Percentiles rank a stretch among this genome's conserved stretches.
Conservation (phyloP, 192 early-diverging fungal species). For the Obelidium mucronatum region DNA sequence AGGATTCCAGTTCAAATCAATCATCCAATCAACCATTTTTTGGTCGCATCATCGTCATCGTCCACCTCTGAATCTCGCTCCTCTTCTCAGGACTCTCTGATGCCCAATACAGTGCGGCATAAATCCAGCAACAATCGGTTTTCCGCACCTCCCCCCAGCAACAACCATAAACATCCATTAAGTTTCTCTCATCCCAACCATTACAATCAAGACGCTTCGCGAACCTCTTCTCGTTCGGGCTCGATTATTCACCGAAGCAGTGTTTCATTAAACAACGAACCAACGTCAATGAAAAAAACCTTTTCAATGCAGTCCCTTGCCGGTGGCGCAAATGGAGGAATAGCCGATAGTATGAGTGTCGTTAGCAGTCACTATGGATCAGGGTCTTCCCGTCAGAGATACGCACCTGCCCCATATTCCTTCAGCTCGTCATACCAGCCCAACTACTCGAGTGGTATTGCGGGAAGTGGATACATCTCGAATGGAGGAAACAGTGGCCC, state of each 20-base stretch:
- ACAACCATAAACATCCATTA: not conserved
- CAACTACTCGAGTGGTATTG: not conserved
- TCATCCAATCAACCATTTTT: conserved; percentile 17
- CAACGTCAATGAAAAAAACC: not conserved
- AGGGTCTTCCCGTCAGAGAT: conserved; percentile 14
- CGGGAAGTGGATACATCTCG: not conserved
- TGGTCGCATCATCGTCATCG: not conserved
- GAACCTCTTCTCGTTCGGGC: conserved; percentile 16
- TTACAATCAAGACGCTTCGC: not conserved
- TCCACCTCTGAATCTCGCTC: not conserved
- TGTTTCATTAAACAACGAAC: conserved; percentile 18
- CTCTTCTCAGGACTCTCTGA: not conserved
- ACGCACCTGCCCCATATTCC: conserved; percentile 8
- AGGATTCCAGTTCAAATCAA: conserved; percentile 22
- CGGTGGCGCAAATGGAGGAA: not conserved
- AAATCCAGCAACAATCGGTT: not conserved
- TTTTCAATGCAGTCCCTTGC: not conserved
- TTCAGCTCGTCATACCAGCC: not conserved
- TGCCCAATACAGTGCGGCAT: not conserved
- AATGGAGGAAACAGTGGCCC: not conserved
- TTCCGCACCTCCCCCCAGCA: not conserved
- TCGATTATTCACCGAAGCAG: conserved; percentile 28
- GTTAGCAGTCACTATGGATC: not conserved
- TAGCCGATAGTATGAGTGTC: not conserved
- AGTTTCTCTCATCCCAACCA: not conserved